These are phyloP conservation scores for Mycena pura DNA, from an alignment of 768 basidiomycete genomes.

Conservation along the genomic window DNA sequence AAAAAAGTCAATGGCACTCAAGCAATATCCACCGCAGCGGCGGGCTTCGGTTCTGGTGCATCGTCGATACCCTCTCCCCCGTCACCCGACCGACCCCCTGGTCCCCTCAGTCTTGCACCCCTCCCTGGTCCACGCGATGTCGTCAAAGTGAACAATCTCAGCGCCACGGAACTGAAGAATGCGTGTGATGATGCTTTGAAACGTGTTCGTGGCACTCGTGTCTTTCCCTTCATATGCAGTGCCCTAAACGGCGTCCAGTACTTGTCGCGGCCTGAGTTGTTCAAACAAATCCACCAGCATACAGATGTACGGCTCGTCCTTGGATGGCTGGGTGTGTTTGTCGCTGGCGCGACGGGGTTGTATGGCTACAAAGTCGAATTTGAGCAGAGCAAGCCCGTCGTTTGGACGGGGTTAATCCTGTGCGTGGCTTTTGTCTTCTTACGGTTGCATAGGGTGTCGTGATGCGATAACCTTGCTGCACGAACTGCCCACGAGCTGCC, in stretches of 20 bases:
- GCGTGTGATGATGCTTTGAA: constrained; percentile 89
- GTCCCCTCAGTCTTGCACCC: constrained; percentile 24
- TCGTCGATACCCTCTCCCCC: constrained; percentile 9
- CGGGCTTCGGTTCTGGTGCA: neutral
- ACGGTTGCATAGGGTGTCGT: too few species aligned
- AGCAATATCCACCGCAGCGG: constrained; percentile 13
- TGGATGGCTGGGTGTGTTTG: constrained; percentile 86
- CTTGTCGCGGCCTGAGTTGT: constrained; percentile 79
- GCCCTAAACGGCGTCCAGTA: constrained; percentile 54
- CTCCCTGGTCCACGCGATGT: constrained; percentile 47
- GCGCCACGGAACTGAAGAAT: constrained; percentile 66
- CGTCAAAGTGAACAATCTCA: constrained; percentile 68
- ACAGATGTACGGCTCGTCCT: constrained; percentile 87
- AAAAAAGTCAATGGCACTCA: constrained; percentile 22
- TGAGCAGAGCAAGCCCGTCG: constrained; percentile 82
- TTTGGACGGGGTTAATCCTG: constrained; percentile 81
- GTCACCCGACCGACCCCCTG: constrained; percentile 24
- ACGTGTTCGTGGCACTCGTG: constrained; percentile 60
- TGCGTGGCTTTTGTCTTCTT: constrained; percentile 49
- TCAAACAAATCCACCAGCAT: constrained; percentile 86
- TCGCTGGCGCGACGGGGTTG: constrained; percentile 80
- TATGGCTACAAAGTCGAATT: constrained; percentile 92
- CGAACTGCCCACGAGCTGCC: too few species aligned
- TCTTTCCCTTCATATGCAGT: neutral
- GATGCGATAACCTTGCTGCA: too few species aligned